These are phyloP conservation scores for Teratosphaeria nubilosa DNA, from an alignment of 2,329 filamentous ascomycete species.

Conservation along the genomic window DNA sequence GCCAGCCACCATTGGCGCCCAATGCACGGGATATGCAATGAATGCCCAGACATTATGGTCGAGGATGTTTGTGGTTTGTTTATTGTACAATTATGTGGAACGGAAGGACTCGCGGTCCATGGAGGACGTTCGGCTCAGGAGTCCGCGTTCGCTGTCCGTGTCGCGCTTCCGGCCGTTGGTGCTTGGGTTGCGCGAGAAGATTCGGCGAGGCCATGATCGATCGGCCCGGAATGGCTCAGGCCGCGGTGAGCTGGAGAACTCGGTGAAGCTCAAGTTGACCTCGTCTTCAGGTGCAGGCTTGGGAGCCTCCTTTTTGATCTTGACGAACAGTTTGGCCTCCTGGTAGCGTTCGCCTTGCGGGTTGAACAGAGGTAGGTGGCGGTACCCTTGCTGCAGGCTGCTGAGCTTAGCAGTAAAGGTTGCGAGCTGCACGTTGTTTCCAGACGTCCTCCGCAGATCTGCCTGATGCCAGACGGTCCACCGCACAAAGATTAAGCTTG, in stretches of 20 bases:
- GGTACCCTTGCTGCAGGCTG: constrained; percentile 83
- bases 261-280: constrained; percentile 15
- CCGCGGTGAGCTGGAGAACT: constrained; percentile 18
- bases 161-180: constrained; percentile 23
- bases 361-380: constrained; percentile 82
- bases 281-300: constrained; percentile 21
- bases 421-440: constrained; percentile 55
- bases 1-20: too few relatives aligned
- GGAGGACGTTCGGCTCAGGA: constrained; percentile 24
- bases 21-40: background rate
- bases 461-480: constrained; percentile 84
- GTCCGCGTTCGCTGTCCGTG: constrained; percentile 16
- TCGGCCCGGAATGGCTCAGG: constrained; percentile 21
- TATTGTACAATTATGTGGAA: background rate
- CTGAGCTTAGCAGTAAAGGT: constrained; percentile 88
- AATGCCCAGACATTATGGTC: background rate
- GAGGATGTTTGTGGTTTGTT: background rate
- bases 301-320: constrained; percentile 54
- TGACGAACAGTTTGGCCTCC: constrained; percentile 89
- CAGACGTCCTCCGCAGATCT: constrained; percentile 57
- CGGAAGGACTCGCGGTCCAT: constrained; percentile 19
- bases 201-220: constrained; percentile 31
- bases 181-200: constrained; percentile 36
- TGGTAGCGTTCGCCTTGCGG: constrained; percentile 83
- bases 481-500: constrained; percentile 84